phyloP scores from a whole-genome alignment of 2,329 filamentous ascomycete genomes.

The Trichoderma aggressivum region DNA sequence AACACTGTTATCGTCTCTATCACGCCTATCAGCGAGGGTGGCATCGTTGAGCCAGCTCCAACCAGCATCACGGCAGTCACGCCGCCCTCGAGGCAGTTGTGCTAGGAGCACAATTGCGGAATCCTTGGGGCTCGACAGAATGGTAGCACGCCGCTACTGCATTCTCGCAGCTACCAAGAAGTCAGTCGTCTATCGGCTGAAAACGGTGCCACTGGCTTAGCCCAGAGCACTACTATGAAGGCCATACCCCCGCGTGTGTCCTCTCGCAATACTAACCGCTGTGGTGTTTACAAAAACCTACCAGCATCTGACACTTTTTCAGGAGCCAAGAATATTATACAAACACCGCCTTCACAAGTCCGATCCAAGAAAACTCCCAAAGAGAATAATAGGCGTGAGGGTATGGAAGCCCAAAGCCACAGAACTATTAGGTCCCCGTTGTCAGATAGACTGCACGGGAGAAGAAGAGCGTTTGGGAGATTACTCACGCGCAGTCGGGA shows the following conservation, averaged over 20 bases:
- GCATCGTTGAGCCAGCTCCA: neutral
- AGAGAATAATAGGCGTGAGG: neutral
- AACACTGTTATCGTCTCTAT: neutral
- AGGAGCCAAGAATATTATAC: neutral
- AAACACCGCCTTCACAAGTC: neutral
- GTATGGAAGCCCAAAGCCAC: neutral
- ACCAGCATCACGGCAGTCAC: neutral
- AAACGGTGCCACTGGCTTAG: neutral
- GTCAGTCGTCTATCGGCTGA: neutral
- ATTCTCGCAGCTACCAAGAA: neutral
- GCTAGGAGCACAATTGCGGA: neutral
- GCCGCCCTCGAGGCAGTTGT: neutral
- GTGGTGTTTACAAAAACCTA: neutral
- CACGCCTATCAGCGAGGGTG: too few species aligned
- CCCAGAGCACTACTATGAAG: slow-evolving; percentile 15
- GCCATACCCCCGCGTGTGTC: slow-evolving; percentile 23
- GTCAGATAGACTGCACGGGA: neutral
- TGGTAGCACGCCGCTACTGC: neutral
- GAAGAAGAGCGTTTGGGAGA: neutral
- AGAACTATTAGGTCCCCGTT: neutral
- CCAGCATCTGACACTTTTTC: neutral
- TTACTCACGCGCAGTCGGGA: neutral
- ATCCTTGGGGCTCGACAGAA: neutral
- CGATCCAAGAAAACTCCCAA: neutral
- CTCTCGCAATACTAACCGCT: slow-evolving; percentile 12